Evolutionary conservation across 2,329 filamentous ascomycete species (phyloP), one percentile per base, ranked within the genome.

Genomic region (Neonectria punicea): DNA sequence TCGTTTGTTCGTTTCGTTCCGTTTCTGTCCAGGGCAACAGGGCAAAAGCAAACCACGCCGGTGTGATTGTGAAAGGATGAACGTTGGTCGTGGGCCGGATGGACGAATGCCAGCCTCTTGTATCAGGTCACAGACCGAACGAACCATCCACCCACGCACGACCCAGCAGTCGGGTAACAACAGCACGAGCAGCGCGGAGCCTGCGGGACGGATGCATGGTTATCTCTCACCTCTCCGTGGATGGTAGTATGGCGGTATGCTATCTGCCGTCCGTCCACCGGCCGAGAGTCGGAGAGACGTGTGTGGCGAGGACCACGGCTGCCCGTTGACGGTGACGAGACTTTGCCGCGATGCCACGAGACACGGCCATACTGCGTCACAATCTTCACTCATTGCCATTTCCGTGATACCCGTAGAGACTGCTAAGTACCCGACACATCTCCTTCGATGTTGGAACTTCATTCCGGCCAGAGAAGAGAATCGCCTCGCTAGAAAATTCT

Each of bases 341-440:
- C 47, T 56, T 67, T 61, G 13, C 53, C 47, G 47, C 53, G 60
- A 46, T 64, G 65, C 66, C 58, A 58, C 55, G 47, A 67, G 60
- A 57, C 72, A 68, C 64, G 61, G 67, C 69, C 64, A 49, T 60
- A 28, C 58, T 64, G 67, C 69, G 63, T 56, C 60, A 62, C 69
- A 54, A 66, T 70, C 28, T 63, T 61, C 69, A 39, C 56, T 66
- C 56, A 28, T 57, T 56, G 28, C 20, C 13, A 8, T 5, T 43
- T 39, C 60, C 53, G 60, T 61, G 60, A 60, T 57, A 57, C 46
- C 43, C 32, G 44, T n/a, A 28, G 16, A 34, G 44, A 59, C 44
- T 64, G 47, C 61, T 59, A 59, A 64, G 56, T 63, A 59, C 22
- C 32, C 28, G 28, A 13, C 36, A 46, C 50, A 36, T 54, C 56